A percentile compares a stretch with the other conserved stretches of the same genome.
These are phyloP conservation scores for Neonectria coccinea DNA, from an alignment of 2,329 filamentous ascomycete genomes.

Conservation along the genomic window DNA sequence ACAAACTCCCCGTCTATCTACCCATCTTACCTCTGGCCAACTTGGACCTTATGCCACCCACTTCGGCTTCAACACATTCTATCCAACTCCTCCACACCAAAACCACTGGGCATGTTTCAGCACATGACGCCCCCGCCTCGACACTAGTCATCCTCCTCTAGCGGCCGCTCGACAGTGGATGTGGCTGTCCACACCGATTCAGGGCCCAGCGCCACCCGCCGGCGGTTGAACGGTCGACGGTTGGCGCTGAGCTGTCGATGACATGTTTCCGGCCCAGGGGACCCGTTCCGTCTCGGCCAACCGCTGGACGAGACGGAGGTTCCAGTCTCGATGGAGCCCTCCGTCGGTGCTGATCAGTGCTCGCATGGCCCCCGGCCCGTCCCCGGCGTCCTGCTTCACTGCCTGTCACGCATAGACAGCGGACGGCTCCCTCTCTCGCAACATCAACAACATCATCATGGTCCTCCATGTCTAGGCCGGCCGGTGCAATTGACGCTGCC, in stretches of 20 bases:
- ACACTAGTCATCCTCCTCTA: neutral
- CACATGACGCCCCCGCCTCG: neutral
- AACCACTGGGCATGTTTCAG: neutral
- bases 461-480: constrained; percentile 15
- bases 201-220: constrained; percentile 4
- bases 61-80: neutral
- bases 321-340: neutral
- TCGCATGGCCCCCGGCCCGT: constrained; percentile 1
- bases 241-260: neutral
- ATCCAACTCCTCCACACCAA: neutral
- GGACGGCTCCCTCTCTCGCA: neutral
- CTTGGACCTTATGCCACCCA: neutral
- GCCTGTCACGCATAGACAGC: constrained; percentile 1
- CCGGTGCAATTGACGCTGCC: constrained; percentile 25
- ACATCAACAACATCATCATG: constrained; percentile 15
- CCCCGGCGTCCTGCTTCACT: constrained; percentile 2
- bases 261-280: neutral
- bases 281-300: neutral
- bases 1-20: too few species aligned
- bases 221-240: neutral
- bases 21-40: too few species aligned
- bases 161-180: constrained; percentile 1
- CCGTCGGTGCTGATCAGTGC: constrained; percentile 6
- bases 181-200: neutral
- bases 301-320: neutral